Conservation (phyloP, 1,284 basidiomycete genomes). For the Boletus semigastroideus region DNA sequence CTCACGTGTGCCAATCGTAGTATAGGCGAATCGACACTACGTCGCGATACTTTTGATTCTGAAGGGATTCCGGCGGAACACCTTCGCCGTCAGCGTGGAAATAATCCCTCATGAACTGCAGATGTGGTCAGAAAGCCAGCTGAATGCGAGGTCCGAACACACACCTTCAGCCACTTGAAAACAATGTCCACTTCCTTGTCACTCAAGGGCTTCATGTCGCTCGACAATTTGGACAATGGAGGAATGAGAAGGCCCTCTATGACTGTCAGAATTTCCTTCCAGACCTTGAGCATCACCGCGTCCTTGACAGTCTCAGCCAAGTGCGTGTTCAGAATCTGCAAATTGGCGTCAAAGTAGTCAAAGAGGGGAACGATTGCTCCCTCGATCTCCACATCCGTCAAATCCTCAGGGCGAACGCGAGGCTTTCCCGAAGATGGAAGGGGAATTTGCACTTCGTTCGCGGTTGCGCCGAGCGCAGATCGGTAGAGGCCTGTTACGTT, state of each 20-base stretch:
- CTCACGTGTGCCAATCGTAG: constrained; percentile 90
- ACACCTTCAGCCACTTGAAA: constrained; percentile 95
- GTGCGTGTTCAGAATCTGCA: constrained; percentile 89
- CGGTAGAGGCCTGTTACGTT: constrained; percentile 82
- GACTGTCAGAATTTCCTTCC: constrained; percentile 93
- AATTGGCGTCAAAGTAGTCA: constrained; percentile 95
- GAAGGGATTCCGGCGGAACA: constrained; percentile 84
- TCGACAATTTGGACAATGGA: constrained; percentile 85
- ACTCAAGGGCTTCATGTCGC: constrained; percentile 86
- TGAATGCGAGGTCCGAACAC: background rate
- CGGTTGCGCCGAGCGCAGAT: constrained; percentile 61
- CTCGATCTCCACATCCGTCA: constrained; percentile 94
- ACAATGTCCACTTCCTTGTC: constrained; percentile 98
- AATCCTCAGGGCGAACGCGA: constrained; percentile 66
- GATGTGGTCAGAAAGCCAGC: constrained; percentile 3
- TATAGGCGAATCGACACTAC: constrained; percentile 88
- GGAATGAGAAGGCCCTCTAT: constrained; percentile 92
- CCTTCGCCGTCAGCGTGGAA: constrained; percentile 95
- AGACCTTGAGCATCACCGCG: constrained; percentile 90
- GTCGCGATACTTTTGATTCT: constrained; percentile 95
- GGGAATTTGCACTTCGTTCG: constrained; percentile 76
- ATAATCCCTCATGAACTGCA: constrained; percentile 88
- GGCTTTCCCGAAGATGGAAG: constrained; percentile 71
- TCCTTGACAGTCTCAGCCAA: constrained; percentile 86
- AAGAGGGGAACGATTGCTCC: constrained; percentile 90